A percentile compares a stretch with the other conserved stretches of the same genome.
Conservation (phyloP, 305 asterid species). For the Fraxinus sp. region DNA sequence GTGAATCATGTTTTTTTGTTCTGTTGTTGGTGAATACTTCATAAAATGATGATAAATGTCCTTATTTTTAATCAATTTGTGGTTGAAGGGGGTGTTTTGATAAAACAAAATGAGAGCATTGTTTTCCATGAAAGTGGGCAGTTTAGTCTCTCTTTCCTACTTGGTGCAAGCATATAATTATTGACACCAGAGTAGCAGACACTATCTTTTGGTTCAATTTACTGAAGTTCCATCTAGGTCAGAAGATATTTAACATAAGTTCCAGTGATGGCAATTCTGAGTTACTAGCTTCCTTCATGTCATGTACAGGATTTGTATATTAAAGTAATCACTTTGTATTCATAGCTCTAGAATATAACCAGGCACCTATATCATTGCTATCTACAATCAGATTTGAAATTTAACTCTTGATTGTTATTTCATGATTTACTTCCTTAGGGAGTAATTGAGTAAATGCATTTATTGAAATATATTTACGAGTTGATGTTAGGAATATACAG, state of each 20-base stretch:
- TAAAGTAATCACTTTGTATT: background rate
- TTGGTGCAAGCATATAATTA: background rate
- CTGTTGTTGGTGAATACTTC: background rate
- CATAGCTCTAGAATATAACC: background rate
- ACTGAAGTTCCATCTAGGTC: background rate
- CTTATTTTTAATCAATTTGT: background rate
- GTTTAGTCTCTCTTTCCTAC: background rate
- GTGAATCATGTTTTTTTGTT: background rate
- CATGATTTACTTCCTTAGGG: background rate
- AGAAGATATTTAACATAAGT: background rate
- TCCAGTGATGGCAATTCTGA: background rate
- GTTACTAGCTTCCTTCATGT: background rate
- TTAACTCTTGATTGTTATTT: background rate
- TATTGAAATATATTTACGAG: background rate
- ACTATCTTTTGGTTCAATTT: background rate
- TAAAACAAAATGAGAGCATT: background rate
- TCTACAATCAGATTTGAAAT: background rate
- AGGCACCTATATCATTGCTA: background rate
- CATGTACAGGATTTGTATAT: background rate
- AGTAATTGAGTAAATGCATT: background rate
- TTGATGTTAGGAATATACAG: background rate
- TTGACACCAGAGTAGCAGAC: background rate
- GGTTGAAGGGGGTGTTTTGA: background rate
- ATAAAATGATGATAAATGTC: background rate
- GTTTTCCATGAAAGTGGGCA: conserved; percentile 1